Evolutionary conservation across 352 stramenopile genomes (phyloP), one percentile per base, ranked within the genome.

Genomic region (Elongisporangium undulatum): DNA sequence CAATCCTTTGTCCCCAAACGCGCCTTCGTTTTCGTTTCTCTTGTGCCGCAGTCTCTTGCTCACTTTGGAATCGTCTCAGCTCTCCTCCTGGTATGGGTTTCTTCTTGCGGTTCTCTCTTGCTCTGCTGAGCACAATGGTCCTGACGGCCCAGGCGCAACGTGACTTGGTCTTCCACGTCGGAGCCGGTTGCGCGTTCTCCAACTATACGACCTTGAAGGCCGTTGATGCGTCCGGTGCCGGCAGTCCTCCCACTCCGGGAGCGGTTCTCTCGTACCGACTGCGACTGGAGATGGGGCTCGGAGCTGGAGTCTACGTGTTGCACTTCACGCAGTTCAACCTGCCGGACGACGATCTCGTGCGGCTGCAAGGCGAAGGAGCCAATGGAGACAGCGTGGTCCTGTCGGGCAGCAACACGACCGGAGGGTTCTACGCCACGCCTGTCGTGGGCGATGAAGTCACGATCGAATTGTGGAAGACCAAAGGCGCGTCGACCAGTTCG

Each of bases 321-420:
- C 77, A 87, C 34, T 85, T 92, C 49, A 68, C 58, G 20, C 61
- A 69, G 17, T 85, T 92, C 50, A 63, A 75, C 24, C 52, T 92
- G 10, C 78, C 80, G 4, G 56, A 70, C 17, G 53, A 74, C 4
- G 83, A 92, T 55, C 49, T 71, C 10, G 24, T 92, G 24, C n/a
- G n/a, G n/a, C n/a, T n/a, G n/a, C n/a, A n/a, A n/a, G n/a, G n/a
- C n/a, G n/a, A n/a, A n/a, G n/a, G n/a, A n/a, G n/a, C n/a, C n/a
- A n/a, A n/a, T n/a, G n/a, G n/a, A n/a, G n/a, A n/a, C n/a, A n/a
- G n/a, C n/a, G 45, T 83, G 8, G 55, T 74, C 13, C 63, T 80
- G n/a, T 65, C 67, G 0, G 81, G 81, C 0, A 73, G 71, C 45
- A 87, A 89, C 34, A 62, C 80, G 19, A 81, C 70, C 0, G 83